These are phyloP conservation scores for Protea cynaroides DNA, from an alignment of 164 flowering plant genomes.

Conservation along the genomic window DNA sequence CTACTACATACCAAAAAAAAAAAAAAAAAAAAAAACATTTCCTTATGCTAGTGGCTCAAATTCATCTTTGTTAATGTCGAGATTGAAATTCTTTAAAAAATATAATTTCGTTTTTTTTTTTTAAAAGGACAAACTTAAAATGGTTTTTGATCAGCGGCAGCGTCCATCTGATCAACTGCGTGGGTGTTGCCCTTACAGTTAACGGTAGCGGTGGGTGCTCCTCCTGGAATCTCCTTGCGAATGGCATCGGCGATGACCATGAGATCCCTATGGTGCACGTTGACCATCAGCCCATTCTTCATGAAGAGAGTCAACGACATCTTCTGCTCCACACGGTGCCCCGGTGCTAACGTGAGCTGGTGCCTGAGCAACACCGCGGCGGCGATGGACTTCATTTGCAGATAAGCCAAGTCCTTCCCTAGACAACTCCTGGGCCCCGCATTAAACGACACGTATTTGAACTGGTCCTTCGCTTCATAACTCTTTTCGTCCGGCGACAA, in stretches of 20 bases:
- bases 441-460: conserved; percentile 70
- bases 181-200: too few species aligned
- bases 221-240: background rate
- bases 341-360: conserved; percentile 52
- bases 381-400: conserved; percentile 88
- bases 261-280: conserved; percentile 54
- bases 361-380: conserved; percentile 78
- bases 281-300: conserved; percentile 77
- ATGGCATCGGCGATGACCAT: conserved; percentile 11
- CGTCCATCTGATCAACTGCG: too few species aligned
- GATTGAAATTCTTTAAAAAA: too few species aligned
- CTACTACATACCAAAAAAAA: too few species aligned
- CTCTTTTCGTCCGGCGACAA: conserved; percentile 30
- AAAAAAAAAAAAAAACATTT: too few species aligned
- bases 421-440: conserved; percentile 87
- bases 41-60: too few species aligned
- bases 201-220: too few species aligned
- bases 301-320: conserved; percentile 90
- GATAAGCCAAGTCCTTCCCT: conserved; percentile 83
- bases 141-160: too few species aligned
- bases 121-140: too few species aligned
- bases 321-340: conserved; percentile 82
- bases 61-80: too few species aligned
- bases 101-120: too few species aligned
- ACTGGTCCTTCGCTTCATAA: conserved; percentile 33